Evolutionary conservation across 805 yeast genomes (phyloP), one percentile per base, ranked within the genome.

Genomic region (Monosporozyma unispora): DNA sequence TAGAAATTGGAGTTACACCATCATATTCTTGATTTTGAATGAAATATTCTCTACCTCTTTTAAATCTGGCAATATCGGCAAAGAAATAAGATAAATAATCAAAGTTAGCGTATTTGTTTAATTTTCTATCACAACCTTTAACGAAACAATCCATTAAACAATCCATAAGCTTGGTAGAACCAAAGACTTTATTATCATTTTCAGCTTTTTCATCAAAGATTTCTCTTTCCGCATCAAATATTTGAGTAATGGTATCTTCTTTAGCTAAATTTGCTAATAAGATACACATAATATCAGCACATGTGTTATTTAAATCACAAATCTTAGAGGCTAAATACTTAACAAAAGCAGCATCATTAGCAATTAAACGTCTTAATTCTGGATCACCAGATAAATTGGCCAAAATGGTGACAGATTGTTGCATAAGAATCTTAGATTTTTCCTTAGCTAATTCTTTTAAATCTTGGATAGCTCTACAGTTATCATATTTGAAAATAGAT

Each of bases 131-230:
- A 44, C 77, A 73, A 7, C 96, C 96, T 61, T 85, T 85, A 39
- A 89, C 96, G 62, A 88, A 89, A 60, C 90, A 81, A 67, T 87
- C 96, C 81, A 90, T 79, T 29, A 90, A 71, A 64, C 90, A 84
- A 59, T 87, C 96, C 68, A 88, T 74, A 5, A 80, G 82, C 22
- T 70, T 73, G 10, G 56, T 58, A 54, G 85, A 80, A 63, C 74
- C 77, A 70, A 86, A 87, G 6, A 76, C 62, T 21, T 43, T 37
- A 3, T 68, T 69, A 46, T 71, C 73, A 41, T 77, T 76, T 4
- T 54, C 48, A 10, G 47, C 40, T 22, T 52, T 51, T 52, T 62
- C 46, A 64, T 55, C 45, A 60, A 62, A 51, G 69, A 55, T 22
- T 64, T 55, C 57, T 46, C 57, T 53, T 14, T 57, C 59, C 61